These are phyloP conservation scores for Pyrus betulifolia DNA, from an alignment of 306 rosid species.

Conservation along the genomic window DNA sequence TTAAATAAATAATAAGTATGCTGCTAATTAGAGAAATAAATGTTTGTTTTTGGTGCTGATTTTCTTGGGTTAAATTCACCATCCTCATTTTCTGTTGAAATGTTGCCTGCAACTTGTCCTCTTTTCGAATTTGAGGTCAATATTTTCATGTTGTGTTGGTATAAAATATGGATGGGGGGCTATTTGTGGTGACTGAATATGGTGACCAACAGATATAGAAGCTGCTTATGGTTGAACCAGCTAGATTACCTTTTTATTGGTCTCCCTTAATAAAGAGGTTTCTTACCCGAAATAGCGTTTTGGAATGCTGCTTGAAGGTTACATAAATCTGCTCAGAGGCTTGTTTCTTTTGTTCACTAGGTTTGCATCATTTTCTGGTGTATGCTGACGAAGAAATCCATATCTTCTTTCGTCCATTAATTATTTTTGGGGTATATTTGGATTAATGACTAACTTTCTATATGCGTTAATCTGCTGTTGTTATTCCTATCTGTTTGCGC, in stretches of 20 bases:
- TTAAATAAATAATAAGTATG: not conserved
- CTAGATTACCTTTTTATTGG: not conserved
- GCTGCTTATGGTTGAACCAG: not conserved
- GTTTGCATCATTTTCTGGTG: not conserved
- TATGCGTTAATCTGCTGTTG: not conserved
- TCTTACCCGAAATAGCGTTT: not conserved
- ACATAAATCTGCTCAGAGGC: not conserved
- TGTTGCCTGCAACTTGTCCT: not conserved
- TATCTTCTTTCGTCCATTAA: not conserved
- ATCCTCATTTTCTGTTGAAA: slow-evolving; percentile 1
- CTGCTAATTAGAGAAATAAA: not conserved
- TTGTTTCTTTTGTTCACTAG: not conserved
- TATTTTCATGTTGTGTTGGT: not conserved
- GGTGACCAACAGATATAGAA: not conserved
- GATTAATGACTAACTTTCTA: not conserved
- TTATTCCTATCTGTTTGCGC: not conserved
- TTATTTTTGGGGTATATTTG: not conserved
- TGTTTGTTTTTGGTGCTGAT: not conserved
- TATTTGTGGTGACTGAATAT: not conserved
- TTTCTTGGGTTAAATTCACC: not conserved
- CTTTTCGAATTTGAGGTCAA: not conserved
- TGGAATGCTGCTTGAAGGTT: not conserved
- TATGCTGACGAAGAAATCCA: not conserved
- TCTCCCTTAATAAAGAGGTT: not conserved
- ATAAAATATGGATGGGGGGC: not conserved